A percentile compares a stretch with the other conserved stretches of the same genome.
Evolutionary conservation across 2,329 filamentous ascomycete species (phyloP).

Genomic region (Didymella arachidicola): DNA sequence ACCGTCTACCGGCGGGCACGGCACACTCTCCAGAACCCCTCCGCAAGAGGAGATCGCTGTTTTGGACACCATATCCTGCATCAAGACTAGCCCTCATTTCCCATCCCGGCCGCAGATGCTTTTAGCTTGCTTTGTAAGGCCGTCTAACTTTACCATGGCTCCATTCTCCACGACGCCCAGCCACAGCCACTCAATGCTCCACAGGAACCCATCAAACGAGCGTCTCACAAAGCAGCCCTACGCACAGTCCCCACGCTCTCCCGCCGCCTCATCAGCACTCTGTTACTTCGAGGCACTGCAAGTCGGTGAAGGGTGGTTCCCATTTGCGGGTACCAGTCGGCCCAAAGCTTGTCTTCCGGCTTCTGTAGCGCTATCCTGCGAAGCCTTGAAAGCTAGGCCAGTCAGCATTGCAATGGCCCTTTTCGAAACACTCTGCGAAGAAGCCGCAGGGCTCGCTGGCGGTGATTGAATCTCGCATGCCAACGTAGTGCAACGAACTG

Average conservation of each 20-base stretch:
- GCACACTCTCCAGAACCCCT: conserved; percentile 19
- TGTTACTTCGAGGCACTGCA: conserved; percentile 28
- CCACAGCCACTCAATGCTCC: conserved; percentile 24
- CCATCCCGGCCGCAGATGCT: conserved; percentile 22
- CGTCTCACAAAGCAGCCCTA: conserved; percentile 39
- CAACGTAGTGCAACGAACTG: conserved; percentile 17
- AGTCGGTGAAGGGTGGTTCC: conserved; percentile 32
- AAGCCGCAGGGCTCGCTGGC: conserved; percentile 12
- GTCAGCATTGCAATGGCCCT: conserved; percentile 12
- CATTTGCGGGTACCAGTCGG: conserved; percentile 28
- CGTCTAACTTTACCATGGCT: conserved; percentile 16
- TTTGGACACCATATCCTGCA: conserved; percentile 35
- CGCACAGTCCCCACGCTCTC: conserved; percentile 37
- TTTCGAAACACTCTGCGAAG: conserved; percentile 12
- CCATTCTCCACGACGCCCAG: conserved; percentile 12
- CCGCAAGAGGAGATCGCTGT: conserved; percentile 28
- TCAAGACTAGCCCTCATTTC: conserved; percentile 27
- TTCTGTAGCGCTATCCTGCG: conserved; percentile 9
- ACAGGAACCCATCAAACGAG: conserved; percentile 22
- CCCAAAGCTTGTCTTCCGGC: conserved; percentile 35
- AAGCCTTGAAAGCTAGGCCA: conserved; percentile 8
- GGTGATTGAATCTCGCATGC: conserved; percentile 2
- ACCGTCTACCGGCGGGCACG: conserved; percentile 21
- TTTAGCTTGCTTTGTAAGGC: conserved; percentile 34
- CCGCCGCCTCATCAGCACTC: conserved; percentile 42